phyloP scores from a whole-genome alignment of 371 early-diverging fungal species.

The Nematocida sp. region DNA sequence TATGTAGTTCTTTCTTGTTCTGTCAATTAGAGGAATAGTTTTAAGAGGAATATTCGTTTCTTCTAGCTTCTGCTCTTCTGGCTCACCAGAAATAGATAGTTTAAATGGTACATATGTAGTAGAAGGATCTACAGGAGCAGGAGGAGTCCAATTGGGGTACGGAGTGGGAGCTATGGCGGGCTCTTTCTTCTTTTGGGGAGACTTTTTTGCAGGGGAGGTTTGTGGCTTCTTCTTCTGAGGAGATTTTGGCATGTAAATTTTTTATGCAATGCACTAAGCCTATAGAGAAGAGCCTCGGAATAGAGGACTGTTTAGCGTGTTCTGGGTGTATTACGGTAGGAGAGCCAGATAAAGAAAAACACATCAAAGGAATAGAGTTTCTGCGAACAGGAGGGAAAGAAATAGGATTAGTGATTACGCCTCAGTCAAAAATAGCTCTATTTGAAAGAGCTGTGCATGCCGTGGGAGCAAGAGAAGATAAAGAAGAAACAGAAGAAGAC shows the following conservation, averaged over 20 bases:
- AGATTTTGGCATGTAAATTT: not conserved
- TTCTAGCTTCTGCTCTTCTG: not conserved
- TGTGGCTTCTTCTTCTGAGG: not conserved
- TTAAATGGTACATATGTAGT: not conserved
- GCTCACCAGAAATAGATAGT: not conserved
- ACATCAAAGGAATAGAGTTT: not conserved
- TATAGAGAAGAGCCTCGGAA: not conserved
- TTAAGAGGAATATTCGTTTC: not conserved
- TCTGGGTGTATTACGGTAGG: conserved; percentile 21
- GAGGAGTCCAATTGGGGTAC: conserved; percentile 7
- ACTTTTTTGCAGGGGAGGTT: not conserved
- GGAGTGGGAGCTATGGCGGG: not conserved
- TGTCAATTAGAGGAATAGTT: conserved; percentile 30
- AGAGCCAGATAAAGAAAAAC: conserved; percentile 17
- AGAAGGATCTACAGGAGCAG: not conserved
- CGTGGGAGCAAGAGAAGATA: not conserved
- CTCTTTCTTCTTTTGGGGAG: not conserved
- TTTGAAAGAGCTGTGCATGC: not conserved
- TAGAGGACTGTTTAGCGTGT: conserved; percentile 29
- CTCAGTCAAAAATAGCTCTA: conserved; percentile 38
- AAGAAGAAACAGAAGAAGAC: not conserved
- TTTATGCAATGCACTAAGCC: conserved; percentile 29
- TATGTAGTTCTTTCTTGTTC: conserved; percentile 39
- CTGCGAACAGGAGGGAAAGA: not conserved
- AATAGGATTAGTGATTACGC: conserved; percentile 23